These are phyloP conservation scores for Debaryomyces sp. DNA, from an alignment of 1,139 yeast genomes.

Conservation along the genomic window DNA sequence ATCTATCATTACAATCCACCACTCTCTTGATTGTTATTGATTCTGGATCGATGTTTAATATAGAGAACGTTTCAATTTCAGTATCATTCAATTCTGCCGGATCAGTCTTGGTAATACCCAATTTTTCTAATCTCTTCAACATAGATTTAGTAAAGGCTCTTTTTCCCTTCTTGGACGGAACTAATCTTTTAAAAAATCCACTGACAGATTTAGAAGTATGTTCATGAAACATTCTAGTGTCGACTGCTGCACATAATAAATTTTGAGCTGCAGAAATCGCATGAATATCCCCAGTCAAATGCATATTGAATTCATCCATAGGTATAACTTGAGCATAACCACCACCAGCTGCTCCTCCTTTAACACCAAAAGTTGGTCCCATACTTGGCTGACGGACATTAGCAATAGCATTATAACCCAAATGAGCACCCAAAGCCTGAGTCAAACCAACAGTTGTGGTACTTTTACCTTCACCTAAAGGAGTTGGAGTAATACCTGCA, in stretches of 20 bases:
- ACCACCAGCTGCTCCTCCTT: conserved; percentile 92
- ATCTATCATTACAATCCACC: conserved; percentile 80
- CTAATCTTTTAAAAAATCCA: conserved; percentile 69
- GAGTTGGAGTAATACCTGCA: conserved; percentile 84
- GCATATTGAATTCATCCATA: conserved; percentile 87
- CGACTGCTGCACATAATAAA: conserved; percentile 80
- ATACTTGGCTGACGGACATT: conserved; percentile 84
- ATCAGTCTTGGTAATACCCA: conserved; percentile 65
- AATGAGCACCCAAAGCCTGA: conserved; percentile 78
- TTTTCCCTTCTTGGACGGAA: conserved; percentile 68
- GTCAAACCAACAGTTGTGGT: conserved; percentile 81
- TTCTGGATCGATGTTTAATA: conserved; percentile 70
- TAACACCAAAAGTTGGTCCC: conserved; percentile 89
- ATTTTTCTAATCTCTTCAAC: conserved; percentile 61
- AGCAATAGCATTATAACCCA: conserved; percentile 69
- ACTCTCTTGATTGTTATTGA: conserved; percentile 77
- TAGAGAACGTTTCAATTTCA: conserved; percentile 63
- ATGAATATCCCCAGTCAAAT: conserved; percentile 82
- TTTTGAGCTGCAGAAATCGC: conserved; percentile 82
- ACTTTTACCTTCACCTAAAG: conserved; percentile 81
- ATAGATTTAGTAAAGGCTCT: conserved; percentile 69
- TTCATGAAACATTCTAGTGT: conserved; percentile 84
- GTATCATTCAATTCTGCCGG: conserved; percentile 72
- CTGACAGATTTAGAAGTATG: conserved; percentile 64
- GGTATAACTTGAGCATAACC: conserved; percentile 86